Evolutionary conservation across 2,329 filamentous ascomycete genomes (phyloP).

Genomic region (Hypoxylon sp.): DNA sequence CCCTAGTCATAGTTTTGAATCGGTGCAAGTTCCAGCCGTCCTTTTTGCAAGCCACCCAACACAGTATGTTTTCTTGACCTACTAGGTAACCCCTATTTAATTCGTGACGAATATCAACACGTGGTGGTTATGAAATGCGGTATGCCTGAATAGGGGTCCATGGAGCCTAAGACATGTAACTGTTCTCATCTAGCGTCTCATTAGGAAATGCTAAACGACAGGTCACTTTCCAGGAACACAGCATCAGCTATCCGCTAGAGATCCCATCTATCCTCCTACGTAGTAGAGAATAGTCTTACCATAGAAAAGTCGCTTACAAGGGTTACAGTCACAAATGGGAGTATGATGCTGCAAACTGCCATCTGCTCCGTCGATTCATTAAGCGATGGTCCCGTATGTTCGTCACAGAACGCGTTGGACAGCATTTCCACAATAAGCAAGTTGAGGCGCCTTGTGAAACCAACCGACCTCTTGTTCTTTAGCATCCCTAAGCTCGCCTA

Average conservation of each 20-base stretch:
- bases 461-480: not conserved
- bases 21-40: no score
- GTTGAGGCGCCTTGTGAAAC: not conserved
- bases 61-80: no score
- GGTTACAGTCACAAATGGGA: not conserved
- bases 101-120: no score
- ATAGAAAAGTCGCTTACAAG: not conserved
- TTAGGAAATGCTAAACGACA: not conserved
- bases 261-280: not conserved
- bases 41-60: no score
- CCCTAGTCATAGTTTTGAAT: no score
- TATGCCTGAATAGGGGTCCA: no score
- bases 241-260: not conserved
- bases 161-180: not conserved
- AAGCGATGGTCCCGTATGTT: constrained; percentile 11
- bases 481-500: not conserved
- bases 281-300: not conserved
- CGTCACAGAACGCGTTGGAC: not conserved
- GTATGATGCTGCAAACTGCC: not conserved
- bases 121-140: no score
- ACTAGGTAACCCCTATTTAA: no score
- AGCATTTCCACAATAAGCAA: not conserved
- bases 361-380: not conserved
- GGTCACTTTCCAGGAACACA: not conserved
- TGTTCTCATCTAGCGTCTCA: not conserved